These are phyloP conservation scores for Zasmidium angulare DNA, from an alignment of 2,329 filamentous ascomycete species.

Conservation along the genomic window DNA sequence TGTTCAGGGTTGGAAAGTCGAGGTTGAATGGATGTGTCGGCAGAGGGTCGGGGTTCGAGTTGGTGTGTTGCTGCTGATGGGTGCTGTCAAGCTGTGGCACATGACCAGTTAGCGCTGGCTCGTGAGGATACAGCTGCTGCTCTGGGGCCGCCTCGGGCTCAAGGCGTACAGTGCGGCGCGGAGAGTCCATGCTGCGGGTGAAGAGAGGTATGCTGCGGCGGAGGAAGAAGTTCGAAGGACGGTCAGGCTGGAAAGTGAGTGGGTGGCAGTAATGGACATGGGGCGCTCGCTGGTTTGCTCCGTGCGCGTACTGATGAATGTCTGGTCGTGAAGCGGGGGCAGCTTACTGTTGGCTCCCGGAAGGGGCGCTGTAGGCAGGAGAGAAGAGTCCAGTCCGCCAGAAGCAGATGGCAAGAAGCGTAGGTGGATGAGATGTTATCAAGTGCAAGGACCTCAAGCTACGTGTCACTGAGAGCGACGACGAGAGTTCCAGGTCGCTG, in stretches of 20 bases:
- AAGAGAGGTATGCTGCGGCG: background rate
- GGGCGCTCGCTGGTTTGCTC: background rate
- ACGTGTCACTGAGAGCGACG: too few relatives aligned
- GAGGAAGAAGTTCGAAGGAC: background rate
- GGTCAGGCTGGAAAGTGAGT: background rate
- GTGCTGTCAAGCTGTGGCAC: constrained; percentile 13
- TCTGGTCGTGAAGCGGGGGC: background rate
- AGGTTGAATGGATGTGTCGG: constrained; percentile 19
- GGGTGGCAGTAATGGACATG: background rate
- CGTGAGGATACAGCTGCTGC: constrained; percentile 1
- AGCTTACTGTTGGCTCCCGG: background rate
- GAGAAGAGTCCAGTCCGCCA: background rate
- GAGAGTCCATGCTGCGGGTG: background rate
- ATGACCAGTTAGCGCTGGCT: constrained; percentile 15
- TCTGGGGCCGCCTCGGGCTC: background rate
- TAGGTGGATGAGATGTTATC: background rate
- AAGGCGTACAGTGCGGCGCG: background rate
- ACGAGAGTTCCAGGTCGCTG: too few relatives aligned
- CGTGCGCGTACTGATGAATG: too few relatives aligned
- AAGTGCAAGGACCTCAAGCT: background rate
- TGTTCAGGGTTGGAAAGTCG: constrained; percentile 30
- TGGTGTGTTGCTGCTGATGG: background rate
- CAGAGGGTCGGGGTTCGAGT: background rate
- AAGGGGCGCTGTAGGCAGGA: background rate
- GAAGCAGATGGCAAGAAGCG: background rate